These are phyloP conservation scores for Sodiomyces alkalinus DNA, from an alignment of 2,329 filamentous ascomycete species.

Conservation along the genomic window DNA sequence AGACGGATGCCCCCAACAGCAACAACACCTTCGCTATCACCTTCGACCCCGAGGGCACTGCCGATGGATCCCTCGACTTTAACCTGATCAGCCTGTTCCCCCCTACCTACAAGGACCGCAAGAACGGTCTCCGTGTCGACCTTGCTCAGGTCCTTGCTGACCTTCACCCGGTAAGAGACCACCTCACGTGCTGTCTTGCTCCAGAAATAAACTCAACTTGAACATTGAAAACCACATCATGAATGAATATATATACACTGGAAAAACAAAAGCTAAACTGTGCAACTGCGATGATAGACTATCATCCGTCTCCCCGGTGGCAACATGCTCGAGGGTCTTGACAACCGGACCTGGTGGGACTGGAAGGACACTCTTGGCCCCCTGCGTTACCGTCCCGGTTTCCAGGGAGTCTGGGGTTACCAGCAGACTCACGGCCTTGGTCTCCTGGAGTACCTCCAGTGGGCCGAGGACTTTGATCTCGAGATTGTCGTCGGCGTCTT, in stretches of 20 bases:
- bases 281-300: conserved; percentile 9
- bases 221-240: too few relatives aligned
- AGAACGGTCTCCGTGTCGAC: conserved; percentile 42
- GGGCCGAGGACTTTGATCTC: conserved; percentile 44
- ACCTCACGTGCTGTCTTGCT: too few relatives aligned
- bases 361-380: conserved; percentile 40
- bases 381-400: conserved; percentile 37
- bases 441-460: conserved; percentile 45
- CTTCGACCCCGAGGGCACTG: conserved; percentile 27
- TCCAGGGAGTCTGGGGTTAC: conserved; percentile 42
- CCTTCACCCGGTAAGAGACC: conserved; percentile 28
- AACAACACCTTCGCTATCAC: conserved; percentile 42
- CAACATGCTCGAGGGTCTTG: conserved; percentile 40
- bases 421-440: conserved; percentile 48
- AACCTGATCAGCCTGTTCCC: conserved; percentile 45
- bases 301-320: conserved; percentile 52
- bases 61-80: conserved; percentile 32
- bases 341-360: conserved; percentile 28
- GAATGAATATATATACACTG: too few relatives aligned
- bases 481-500: conserved; percentile 43
- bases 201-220: too few relatives aligned
- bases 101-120: conserved; percentile 39
- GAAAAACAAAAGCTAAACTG: too few relatives aligned
- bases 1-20: conserved; percentile 29
- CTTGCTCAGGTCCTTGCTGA: conserved; percentile 35